phyloP scores from a whole-genome alignment of 306 rosid genomes.

The Quercus bicolor region DNA sequence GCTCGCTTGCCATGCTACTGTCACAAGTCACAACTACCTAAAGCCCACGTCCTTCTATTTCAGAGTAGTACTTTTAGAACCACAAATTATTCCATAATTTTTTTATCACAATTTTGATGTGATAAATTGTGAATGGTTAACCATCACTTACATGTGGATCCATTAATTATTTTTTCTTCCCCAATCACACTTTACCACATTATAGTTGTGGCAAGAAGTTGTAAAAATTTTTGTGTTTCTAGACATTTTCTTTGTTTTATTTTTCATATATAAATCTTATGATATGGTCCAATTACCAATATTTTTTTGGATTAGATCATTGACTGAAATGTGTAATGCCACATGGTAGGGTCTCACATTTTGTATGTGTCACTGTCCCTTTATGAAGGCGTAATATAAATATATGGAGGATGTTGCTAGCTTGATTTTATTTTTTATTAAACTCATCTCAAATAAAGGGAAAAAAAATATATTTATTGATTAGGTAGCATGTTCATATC shows the following conservation, averaged over 20 bases:
- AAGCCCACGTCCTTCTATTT: neutral
- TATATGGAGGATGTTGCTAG: too few relatives aligned
- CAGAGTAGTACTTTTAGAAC: too few relatives aligned
- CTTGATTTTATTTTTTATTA: neutral
- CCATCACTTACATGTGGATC: accelerated
- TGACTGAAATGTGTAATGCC: neutral
- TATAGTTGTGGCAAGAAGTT: too few relatives aligned
- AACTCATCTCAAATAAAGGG: neutral
- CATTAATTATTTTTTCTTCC: too few relatives aligned
- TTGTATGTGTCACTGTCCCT: neutral
- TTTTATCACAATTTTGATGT: too few relatives aligned
- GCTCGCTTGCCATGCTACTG: neutral
- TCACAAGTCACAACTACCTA: neutral
- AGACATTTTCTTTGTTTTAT: neutral
- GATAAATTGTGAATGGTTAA: too few relatives aligned
- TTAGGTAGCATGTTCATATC: too few relatives aligned
- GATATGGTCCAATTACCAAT: constrained; percentile 3
- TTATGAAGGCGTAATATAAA: neutral
- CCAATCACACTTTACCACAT: too few relatives aligned
- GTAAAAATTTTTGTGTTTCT: too few relatives aligned
- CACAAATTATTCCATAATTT: too few relatives aligned
- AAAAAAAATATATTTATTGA: neutral
- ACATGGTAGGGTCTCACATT: neutral
- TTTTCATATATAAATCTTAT: neutral
- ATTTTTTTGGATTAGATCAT: neutral